Evolutionary conservation across 108 stramenopile species (phyloP).

Genomic region (Skeletonema grethae): DNA sequence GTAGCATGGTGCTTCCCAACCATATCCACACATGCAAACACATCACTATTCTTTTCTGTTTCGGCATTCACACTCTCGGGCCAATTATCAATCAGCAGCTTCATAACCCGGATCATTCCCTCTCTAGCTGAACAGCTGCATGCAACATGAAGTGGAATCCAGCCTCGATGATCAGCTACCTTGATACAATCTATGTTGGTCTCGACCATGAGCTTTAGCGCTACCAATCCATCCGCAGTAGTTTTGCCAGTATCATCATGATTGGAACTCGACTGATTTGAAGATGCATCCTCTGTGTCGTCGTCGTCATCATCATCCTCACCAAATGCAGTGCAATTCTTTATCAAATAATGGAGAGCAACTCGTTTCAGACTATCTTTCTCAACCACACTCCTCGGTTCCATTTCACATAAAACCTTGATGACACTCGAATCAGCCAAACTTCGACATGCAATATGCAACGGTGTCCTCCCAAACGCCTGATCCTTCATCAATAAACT

Average conservation of each 20-base stretch:
- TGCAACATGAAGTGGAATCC: constrained; percentile 48
- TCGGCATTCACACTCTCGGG: constrained; percentile 29
- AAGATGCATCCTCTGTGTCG: constrained; percentile 9
- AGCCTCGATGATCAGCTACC: constrained; percentile 39
- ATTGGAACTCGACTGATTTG: neutral
- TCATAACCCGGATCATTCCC: constrained; percentile 35
- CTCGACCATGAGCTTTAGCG: constrained; percentile 19
- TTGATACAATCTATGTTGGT: constrained; percentile 29
- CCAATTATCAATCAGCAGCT: constrained; percentile 26
- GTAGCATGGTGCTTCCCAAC: constrained; percentile 28
- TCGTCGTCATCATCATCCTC: constrained; percentile 13
- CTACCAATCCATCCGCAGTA: constrained; percentile 21
- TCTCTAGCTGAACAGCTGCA: constrained; percentile 36
- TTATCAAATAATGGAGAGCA: constrained; percentile 45
- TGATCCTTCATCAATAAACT: constrained; percentile 39
- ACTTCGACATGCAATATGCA: constrained; percentile 45
- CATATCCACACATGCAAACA: constrained; percentile 34
- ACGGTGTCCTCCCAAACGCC: constrained; percentile 35
- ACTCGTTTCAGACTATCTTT: constrained; percentile 33
- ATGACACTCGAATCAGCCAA: constrained; percentile 40
- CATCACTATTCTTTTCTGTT: constrained; percentile 35
- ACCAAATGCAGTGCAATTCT: constrained; percentile 28
- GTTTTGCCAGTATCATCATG: neutral
- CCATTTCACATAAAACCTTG: constrained; percentile 32
- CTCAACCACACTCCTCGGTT: constrained; percentile 37